Percentiles rank a stretch among this genome's conserved stretches.
Evolutionary conservation across 1,284 basidiomycete species (phyloP).

Genomic region (Leccinum griseonigrum): DNA sequence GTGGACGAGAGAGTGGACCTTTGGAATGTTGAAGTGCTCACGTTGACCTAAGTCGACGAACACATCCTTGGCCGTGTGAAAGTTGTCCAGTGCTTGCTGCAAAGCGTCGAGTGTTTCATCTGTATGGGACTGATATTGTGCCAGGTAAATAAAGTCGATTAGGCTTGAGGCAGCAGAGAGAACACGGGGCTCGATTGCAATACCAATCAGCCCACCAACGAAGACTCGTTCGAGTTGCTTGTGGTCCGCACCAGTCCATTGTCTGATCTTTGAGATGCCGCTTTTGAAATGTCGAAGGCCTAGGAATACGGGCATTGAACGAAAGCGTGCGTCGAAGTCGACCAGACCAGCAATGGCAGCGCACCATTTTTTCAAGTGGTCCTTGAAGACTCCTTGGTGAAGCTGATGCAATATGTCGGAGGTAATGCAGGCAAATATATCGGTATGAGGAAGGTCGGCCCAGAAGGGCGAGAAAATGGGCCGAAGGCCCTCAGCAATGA

Average conservation of each 20-base stretch:
- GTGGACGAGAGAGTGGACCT: too few species aligned
- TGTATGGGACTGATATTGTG: too few species aligned
- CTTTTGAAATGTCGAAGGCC: background rate
- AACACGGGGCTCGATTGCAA: background rate
- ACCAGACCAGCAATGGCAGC: background rate
- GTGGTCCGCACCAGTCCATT: background rate
- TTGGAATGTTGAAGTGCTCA: too few species aligned
- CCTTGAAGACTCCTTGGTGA: constrained; percentile 3
- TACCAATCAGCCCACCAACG: background rate
- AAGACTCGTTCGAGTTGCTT: background rate
- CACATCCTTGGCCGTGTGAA: too few species aligned
- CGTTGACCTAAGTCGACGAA: too few species aligned
- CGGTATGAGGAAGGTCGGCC: background rate
- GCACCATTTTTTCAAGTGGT: constrained; percentile 5
- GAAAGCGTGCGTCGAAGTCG: background rate
- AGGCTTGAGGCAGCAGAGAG: too few species aligned
- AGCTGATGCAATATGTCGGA: constrained; percentile 1
- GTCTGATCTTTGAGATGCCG: background rate
- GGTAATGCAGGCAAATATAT: background rate
- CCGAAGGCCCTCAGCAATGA: background rate
- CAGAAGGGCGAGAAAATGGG: constrained; percentile 1
- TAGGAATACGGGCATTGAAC: background rate
- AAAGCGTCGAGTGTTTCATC: too few species aligned
- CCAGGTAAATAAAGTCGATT: too few species aligned
- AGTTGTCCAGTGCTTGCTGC: too few species aligned